Evolutionary conservation across 805 yeast genomes (phyloP).

Genomic region (Starmerella apicola): DNA sequence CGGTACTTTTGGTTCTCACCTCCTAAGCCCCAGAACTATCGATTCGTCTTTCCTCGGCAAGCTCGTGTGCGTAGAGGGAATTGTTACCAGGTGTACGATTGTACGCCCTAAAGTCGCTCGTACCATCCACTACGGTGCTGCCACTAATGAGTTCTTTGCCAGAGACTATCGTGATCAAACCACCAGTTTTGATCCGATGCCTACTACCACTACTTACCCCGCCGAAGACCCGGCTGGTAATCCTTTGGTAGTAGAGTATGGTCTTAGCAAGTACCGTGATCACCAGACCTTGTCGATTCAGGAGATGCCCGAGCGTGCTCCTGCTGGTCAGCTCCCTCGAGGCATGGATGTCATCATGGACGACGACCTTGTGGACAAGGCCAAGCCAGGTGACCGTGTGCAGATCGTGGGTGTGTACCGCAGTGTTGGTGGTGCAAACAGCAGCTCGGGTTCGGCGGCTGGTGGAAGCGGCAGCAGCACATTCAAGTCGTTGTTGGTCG

Average conservation of each 20-base stretch:
- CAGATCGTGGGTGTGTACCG: conserved; percentile 90
- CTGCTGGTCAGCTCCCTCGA: conserved; percentile 94
- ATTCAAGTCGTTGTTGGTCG: conserved; percentile 72
- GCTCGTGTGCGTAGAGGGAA: conserved; percentile 83
- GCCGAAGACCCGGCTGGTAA: conserved; percentile 88
- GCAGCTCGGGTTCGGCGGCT: conserved; percentile 5
- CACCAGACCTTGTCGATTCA: conserved; percentile 89
- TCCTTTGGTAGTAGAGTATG: conserved; percentile 80
- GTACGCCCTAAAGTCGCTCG: conserved; percentile 86
- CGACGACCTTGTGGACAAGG: conserved; percentile 83
- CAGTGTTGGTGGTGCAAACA: conserved; percentile 63
- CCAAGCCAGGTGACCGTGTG: conserved; percentile 93
- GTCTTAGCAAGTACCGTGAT: conserved; percentile 82
- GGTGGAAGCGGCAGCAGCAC: conserved; percentile 26
- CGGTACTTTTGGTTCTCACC: conserved; percentile 85
- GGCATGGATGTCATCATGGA: conserved; percentile 85
- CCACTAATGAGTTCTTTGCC: conserved; percentile 71
- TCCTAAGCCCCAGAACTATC: conserved; percentile 78
- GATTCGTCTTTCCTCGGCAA: conserved; percentile 65
- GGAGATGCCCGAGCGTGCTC: conserved; percentile 96
- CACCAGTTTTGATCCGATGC: conserved; percentile 72
- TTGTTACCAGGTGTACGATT: conserved; percentile 83
- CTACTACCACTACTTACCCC: conserved; percentile 79
- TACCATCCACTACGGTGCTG: conserved; percentile 86
- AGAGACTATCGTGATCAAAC: conserved; percentile 89